phyloP scores from a whole-genome alignment of 73 alveolate genomes.

The Loxodes magnus region DNA sequence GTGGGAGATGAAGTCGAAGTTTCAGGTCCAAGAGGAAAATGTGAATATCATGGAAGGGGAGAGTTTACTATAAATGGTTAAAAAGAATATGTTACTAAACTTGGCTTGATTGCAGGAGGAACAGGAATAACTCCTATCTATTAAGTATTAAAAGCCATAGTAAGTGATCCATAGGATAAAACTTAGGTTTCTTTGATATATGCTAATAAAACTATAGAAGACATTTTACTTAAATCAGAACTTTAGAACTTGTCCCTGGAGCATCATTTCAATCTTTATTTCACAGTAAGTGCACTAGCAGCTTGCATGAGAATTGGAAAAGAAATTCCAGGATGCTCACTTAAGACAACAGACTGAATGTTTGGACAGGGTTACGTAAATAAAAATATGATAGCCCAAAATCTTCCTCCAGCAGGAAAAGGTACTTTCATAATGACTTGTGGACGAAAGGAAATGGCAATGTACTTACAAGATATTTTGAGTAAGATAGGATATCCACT shows the following conservation, averaged over 20 bases:
- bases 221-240: constrained; percentile 35
- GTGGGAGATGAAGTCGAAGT: constrained; percentile 33
- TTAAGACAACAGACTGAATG: constrained; percentile 34
- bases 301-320: no score
- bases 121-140: constrained; percentile 61
- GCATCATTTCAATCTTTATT: constrained; percentile 17
- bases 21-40: constrained; percentile 58
- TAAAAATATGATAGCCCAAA: constrained; percentile 15
- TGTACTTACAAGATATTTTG: no score
- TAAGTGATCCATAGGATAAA: constrained; percentile 18
- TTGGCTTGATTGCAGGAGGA: constrained; percentile 65
- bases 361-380: constrained; percentile 37
- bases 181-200: constrained; percentile 20
- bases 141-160: constrained; percentile 34
- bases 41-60: constrained; percentile 38
- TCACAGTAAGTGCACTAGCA: constrained; percentile 34
- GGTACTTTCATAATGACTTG: constrained; percentile 41
- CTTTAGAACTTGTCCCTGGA: constrained; percentile 25
- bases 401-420: constrained; percentile 39
- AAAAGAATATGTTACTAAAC: constrained; percentile 13
- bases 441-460: constrained; percentile 56
- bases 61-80: constrained; percentile 22
- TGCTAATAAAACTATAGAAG: constrained; percentile 50
- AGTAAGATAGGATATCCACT: no score
- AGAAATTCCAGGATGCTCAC: no score